Conservation (phyloP, 345 rosid genomes). For the Populus tremula region DNA sequence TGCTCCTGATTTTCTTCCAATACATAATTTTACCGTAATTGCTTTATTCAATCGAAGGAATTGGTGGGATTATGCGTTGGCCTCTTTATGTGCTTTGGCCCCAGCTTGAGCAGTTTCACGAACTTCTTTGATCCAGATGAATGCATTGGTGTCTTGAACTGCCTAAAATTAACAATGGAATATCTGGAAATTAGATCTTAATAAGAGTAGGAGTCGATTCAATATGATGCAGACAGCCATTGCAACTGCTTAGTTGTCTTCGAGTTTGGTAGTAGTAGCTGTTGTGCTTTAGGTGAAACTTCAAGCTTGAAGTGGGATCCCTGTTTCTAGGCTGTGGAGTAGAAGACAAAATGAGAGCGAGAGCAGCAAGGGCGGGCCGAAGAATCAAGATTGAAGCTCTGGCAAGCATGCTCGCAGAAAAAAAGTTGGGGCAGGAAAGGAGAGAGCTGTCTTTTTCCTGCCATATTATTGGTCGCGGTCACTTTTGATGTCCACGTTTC, state of each 20-base stretch:
- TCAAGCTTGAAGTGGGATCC: neutral
- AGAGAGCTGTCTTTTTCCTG: neutral
- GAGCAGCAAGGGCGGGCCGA: too few species aligned
- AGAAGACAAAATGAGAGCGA: slow-evolving; percentile 4
- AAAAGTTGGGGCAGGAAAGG: neutral
- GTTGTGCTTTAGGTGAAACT: slow-evolving; percentile 10
- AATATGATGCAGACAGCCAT: neutral
- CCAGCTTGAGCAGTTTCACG: neutral
- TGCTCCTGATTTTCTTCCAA: neutral
- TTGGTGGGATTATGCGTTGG: neutral
- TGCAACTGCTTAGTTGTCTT: neutral
- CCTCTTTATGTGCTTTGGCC: neutral
- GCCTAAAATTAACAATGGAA: neutral
- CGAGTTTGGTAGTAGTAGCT: slow-evolving; percentile 5
- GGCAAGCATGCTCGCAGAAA: neutral
- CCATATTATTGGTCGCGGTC: neutral
- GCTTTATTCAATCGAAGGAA: neutral
- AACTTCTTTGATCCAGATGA: too few species aligned
- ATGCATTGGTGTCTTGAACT: too few species aligned
- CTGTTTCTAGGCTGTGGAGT: slow-evolving; percentile 25
- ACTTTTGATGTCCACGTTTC: slow-evolving; percentile 30
- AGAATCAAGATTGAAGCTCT: neutral
- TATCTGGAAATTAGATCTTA: neutral
- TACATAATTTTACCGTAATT: too few species aligned
- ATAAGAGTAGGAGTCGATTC: neutral